These are phyloP conservation scores for Pinus albicaulis DNA, from an alignment of 75 land plant genomes.

Conservation along the genomic window DNA sequence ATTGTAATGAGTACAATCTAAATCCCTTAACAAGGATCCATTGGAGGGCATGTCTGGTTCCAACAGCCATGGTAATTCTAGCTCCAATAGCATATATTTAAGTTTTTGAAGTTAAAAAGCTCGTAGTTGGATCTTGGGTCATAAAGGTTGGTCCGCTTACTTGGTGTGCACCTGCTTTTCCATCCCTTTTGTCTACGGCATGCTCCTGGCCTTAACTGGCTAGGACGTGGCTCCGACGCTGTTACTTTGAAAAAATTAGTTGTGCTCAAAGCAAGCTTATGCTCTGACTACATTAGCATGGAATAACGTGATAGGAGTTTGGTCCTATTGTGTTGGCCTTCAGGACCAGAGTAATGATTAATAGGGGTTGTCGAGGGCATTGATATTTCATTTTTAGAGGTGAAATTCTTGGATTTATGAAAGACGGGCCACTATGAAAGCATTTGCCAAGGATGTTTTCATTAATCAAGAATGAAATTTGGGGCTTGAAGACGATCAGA, in stretches of 20 bases:
- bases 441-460: too few relatives aligned
- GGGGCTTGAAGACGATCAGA: neutral
- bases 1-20: constrained; percentile 50
- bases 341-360: too few relatives aligned
- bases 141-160: constrained; percentile 16
- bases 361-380: constrained; percentile 6
- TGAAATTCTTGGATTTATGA: neutral
- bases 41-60: constrained; percentile 52
- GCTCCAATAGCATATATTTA: constrained; percentile 53
- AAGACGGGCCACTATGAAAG: too few relatives aligned
- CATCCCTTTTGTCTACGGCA: constrained; percentile 31
- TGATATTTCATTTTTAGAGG: constrained; percentile 19
- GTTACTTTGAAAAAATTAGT: too few relatives aligned
- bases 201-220: constrained; percentile 26
- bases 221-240: constrained; percentile 15
- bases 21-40: constrained; percentile 47
- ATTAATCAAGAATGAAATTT: too few relatives aligned
- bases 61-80: constrained; percentile 35
- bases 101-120: constrained; percentile 50
- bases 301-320: too few relatives aligned
- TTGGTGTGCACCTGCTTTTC: constrained; percentile 19
- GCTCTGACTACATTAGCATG: too few relatives aligned
- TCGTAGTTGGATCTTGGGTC: constrained; percentile 39
- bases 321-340: too few relatives aligned
- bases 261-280: too few relatives aligned